phyloP scores from a whole-genome alignment of 2,329 filamentous ascomycete species.

The Talaromyces sp. region DNA sequence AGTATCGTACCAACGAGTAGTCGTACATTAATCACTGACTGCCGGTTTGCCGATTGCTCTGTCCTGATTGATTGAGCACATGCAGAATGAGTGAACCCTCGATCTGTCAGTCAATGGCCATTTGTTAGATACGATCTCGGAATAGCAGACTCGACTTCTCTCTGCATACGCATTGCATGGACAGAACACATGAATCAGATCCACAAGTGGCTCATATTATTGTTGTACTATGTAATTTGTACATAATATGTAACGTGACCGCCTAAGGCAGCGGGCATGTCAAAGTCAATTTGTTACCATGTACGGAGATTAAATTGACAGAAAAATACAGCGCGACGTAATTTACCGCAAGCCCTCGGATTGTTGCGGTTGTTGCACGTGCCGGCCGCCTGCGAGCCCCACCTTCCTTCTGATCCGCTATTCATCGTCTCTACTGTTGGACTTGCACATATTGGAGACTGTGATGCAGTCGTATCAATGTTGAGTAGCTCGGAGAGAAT shows the following conservation, averaged over 20 bases:
- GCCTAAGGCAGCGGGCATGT: background rate
- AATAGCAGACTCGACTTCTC: background rate
- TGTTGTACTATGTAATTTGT: background rate
- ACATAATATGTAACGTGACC: background rate
- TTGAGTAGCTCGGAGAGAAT: background rate
- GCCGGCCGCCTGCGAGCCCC: background rate
- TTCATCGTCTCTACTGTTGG: background rate
- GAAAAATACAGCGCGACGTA: background rate
- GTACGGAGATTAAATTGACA: background rate
- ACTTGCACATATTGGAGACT: background rate
- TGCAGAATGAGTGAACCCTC: background rate
- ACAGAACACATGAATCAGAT: background rate
- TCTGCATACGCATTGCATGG: background rate
- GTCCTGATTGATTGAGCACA: background rate
- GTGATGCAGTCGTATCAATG: background rate
- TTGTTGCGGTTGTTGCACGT: constrained; percentile 12
- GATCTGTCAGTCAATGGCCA: background rate
- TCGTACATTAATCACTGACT: background rate
- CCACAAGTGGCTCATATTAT: background rate
- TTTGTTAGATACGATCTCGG: background rate
- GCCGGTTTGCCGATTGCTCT: background rate
- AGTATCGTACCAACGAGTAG: background rate
- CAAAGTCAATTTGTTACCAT: background rate
- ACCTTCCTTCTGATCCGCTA: background rate
- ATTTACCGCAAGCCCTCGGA: background rate